phyloP scores from a whole-genome alignment of 2,329 filamentous ascomycete genomes.

The Neonectria punicea region DNA sequence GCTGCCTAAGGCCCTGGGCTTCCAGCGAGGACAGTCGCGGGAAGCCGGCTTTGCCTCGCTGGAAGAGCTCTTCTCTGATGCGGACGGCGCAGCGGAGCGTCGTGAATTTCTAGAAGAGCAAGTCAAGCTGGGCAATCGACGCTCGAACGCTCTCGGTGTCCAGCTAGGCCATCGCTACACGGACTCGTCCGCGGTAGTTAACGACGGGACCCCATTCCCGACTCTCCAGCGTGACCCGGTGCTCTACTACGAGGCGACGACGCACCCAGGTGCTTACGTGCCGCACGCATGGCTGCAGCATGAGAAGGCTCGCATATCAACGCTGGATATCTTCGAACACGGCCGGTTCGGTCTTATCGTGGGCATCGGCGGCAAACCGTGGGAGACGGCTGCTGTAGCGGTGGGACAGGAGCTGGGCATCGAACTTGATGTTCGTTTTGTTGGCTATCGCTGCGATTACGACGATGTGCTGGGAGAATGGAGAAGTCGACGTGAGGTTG shows the following conservation, averaged over 20 bases:
- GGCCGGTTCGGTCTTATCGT: constrained; percentile 62
- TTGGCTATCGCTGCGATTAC: constrained; percentile 68
- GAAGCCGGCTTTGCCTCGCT: constrained; percentile 23
- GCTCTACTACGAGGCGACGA: constrained; percentile 57
- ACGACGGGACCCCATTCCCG: constrained; percentile 48
- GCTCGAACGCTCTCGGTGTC: no score
- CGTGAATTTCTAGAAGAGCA: constrained; percentile 20
- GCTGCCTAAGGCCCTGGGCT: constrained; percentile 58
- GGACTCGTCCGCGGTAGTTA: constrained; percentile 36
- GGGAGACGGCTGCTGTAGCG: constrained; percentile 60
- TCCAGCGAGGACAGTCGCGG: constrained; percentile 39
- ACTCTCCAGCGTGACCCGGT: constrained; percentile 50
- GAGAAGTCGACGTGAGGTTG: constrained; percentile 62
- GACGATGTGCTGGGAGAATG: constrained; percentile 72
- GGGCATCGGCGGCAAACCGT: constrained; percentile 65
- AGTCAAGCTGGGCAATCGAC: no score
- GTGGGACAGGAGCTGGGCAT: constrained; percentile 55
- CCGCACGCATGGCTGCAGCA: constrained; percentile 72
- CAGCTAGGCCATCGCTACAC: no score
- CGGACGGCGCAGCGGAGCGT: constrained; percentile 24
- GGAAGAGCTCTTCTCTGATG: constrained; percentile 26
- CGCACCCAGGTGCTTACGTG: constrained; percentile 67
- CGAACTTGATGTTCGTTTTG: constrained; percentile 58
- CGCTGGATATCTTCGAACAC: constrained; percentile 68
- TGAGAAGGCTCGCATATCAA: constrained; percentile 58